Evolutionary conservation across 1,284 basidiomycete species (phyloP).

Genomic region (Inonotus hispidus): DNA sequence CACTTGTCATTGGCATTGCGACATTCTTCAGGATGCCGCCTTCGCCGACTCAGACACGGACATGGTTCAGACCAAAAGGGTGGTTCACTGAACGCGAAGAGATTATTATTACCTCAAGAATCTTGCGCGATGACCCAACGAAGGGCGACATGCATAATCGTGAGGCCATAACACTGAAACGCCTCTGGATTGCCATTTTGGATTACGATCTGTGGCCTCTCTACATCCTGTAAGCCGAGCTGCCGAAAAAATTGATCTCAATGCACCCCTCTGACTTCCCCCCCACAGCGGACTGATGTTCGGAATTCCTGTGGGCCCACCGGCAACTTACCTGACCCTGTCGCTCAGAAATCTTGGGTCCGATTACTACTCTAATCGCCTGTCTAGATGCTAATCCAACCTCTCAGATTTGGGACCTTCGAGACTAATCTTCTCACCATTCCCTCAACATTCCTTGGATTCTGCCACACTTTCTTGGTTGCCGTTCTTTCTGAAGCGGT

Average conservation of each 20-base stretch:
- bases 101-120: constrained; percentile 48
- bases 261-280: background rate
- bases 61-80: constrained; percentile 61
- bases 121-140: constrained; percentile 67
- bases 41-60: constrained; percentile 60
- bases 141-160: constrained; percentile 78
- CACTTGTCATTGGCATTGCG: constrained; percentile 49
- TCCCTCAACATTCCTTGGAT: constrained; percentile 40
- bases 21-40: constrained; percentile 70
- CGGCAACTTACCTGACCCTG: constrained; percentile 54
- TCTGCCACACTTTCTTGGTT: constrained; percentile 40
- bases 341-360: constrained; percentile 55
- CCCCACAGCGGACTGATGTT: constrained; percentile 36
- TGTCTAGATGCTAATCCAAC: too few relatives aligned
- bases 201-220: constrained; percentile 72
- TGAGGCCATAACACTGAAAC: constrained; percentile 52
- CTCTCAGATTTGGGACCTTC: constrained; percentile 57
- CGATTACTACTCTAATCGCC: too few relatives aligned
- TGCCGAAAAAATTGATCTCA: background rate
- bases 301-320: constrained; percentile 45
- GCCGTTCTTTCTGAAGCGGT: constrained; percentile 42
- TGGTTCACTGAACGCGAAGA: constrained; percentile 63
- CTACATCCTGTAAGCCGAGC: constrained; percentile 45
- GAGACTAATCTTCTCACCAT: constrained; percentile 58
- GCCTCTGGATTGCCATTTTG: constrained; percentile 49